Percentiles rank a stretch among this genome's conserved stretches.
phyloP scores from a whole-genome alignment of 2,329 filamentous ascomycete species.

The Fusarium sp. region DNA sequence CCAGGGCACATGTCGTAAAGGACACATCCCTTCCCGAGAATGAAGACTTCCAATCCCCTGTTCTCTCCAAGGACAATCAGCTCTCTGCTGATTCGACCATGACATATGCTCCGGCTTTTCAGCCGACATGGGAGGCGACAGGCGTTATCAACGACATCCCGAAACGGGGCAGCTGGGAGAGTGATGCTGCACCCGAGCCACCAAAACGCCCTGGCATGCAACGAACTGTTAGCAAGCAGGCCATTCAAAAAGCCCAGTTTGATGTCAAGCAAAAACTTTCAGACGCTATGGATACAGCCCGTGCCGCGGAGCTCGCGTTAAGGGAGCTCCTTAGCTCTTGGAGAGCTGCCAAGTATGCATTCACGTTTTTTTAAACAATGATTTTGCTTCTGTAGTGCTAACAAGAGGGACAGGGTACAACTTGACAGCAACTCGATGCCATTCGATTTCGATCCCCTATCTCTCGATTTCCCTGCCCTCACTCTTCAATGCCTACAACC shows the following conservation, averaged over 20 bases:
- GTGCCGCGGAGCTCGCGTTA: constrained; percentile 84
- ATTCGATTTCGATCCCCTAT: constrained; percentile 84
- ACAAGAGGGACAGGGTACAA: constrained; percentile 56
- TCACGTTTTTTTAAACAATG: not conserved
- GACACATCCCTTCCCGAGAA: constrained; percentile 53
- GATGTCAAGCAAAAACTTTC: constrained; percentile 70
- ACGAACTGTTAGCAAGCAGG: constrained; percentile 60
- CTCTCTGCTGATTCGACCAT: constrained; percentile 57
- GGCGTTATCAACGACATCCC: constrained; percentile 82
- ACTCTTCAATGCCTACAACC: constrained; percentile 82
- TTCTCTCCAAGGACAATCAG: constrained; percentile 54
- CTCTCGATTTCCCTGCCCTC: constrained; percentile 86
- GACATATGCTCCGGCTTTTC: constrained; percentile 62
- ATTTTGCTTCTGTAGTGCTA: constrained; percentile 3
- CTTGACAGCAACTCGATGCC: constrained; percentile 65
- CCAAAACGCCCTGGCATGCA: constrained; percentile 50
- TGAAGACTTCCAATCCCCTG: constrained; percentile 49
- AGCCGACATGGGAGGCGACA: constrained; percentile 77
- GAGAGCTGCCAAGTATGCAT: constrained; percentile 80
- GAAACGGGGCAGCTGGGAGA: constrained; percentile 47
- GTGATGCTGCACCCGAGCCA: constrained; percentile 48
- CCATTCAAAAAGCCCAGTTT: constrained; percentile 67
- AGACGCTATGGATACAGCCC: constrained; percentile 80
- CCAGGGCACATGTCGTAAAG: constrained; percentile 53
- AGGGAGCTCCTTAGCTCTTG: constrained; percentile 84